Conservation (phyloP, 768 basidiomycete genomes). For the Myochromella boudieri region DNA sequence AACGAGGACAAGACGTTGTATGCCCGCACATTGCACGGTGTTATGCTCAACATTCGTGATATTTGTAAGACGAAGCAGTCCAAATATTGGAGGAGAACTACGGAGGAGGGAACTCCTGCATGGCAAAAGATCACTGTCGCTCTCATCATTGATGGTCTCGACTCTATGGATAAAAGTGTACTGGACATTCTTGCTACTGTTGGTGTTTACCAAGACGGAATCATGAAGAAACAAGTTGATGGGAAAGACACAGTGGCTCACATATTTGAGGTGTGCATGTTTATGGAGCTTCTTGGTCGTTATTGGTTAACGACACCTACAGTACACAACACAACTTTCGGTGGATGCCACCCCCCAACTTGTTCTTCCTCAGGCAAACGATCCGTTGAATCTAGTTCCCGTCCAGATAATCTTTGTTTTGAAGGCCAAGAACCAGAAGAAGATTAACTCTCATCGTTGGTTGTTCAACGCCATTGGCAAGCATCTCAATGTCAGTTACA, state of each 20-base stretch:
- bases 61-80: conserved; percentile 96
- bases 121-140: conserved; percentile 94
- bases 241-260: conserved; percentile 89
- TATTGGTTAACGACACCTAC: conserved; percentile 12
- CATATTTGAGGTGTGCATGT: conserved; percentile 78
- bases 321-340: conserved; percentile 97
- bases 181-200: conserved; percentile 87
- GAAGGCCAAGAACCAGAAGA: conserved; percentile 94
- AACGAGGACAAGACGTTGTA: conserved; percentile 94
- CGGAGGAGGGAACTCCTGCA: conserved; percentile 80
- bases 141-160: conserved; percentile 90
- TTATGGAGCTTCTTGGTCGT: conserved; percentile 1
- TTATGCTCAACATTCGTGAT: conserved; percentile 97
- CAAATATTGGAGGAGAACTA: conserved; percentile 83
- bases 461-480: conserved; percentile 91
- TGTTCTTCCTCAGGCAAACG: conserved; percentile 85
- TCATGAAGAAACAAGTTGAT: conserved; percentile 92
- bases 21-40: conserved; percentile 87
- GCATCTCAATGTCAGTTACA: conserved; percentile 66
- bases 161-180: conserved; percentile 94
- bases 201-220: conserved; percentile 91
- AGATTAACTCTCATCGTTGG: conserved; percentile 96
- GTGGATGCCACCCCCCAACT: conserved; percentile 89
- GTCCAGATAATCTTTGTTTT: conserved; percentile 90
- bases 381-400: conserved; percentile 90